Base-by-base conservation (phyloP, 1,284 basidiomycete species). In the Dichomitus squalens region DNA sequence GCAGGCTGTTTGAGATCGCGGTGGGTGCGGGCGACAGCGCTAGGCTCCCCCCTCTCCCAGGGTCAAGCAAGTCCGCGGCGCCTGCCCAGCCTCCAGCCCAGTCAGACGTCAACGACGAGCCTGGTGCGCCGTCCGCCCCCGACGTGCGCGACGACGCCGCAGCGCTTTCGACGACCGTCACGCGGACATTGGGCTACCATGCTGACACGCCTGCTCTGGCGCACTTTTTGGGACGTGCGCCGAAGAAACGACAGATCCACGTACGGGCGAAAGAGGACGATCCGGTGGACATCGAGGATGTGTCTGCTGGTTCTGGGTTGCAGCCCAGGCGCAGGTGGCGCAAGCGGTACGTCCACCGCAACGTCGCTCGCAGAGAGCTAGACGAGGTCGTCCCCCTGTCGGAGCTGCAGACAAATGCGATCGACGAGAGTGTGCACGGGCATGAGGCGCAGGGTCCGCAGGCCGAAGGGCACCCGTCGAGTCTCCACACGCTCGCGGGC, bases 171-270 rank as follows among this genome's bases (percentile, higher is more conserved):
- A 25, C 49, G 0, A 75, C 72, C 36, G 65, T 90, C 21, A 82
- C 81, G 2, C 76, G 80, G 53, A 87, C 85, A 2, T 77, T 92
- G 31, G 90, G 89, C 18, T 73, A 84, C 53, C 88, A 91, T 59
- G 79, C 78, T 41, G 86, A 91, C 59, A 84, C 86, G 2, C 85
- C 88, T 23, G 85, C 87, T 3, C 77, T 92, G 34, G 90, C 90
- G 3, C 81, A 79, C 2, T 89, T 89, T 66, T 76, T 92, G 4
- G 88, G 88, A 5, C 83, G 84, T 64, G 73, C 77, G 25, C 77
- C 80, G 0, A 79, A 78, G 60, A 79, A 82, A 53, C 80, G 86
- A 41, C 73, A 76, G 40, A 86, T 92, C 59, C 79, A 79, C 53
- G 77, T 80, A 11, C 78, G 79, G 64, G 75, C 79, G 39, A 74